Base-by-base conservation (phyloP, 2,329 filamentous ascomycete genomes). In the Venturiaceae sp. region DNA sequence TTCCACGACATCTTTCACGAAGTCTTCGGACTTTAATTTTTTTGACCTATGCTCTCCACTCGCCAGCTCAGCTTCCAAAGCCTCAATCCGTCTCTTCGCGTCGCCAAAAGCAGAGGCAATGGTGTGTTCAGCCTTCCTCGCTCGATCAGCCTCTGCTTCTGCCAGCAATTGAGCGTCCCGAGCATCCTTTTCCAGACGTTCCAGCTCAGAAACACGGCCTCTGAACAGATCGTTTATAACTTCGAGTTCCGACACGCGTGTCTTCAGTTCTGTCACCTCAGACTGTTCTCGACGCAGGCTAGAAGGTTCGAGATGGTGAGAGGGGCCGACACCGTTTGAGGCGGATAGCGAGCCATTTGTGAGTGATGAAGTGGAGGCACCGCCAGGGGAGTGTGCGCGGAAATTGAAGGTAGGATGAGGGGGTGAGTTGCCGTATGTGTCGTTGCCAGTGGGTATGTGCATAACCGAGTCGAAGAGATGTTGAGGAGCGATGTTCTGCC, bases 221-320 rank as follows among this genome's bases (percentile, higher is more conserved):
- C 77, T 75, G 70, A 87, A 88, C 21, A 88, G 73, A 57, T 85
- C 81, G 66, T 85, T 96, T 77, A 99, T 96, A 56, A 99, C 83
- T 70, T 99, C 94, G 26, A 99, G 81, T 72, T 99, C 94, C 65
- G 87, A 94, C 34, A 99, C 92, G 44, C 94, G 86, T 0, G 94
- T 99, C 75, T 95, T 95, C n/a, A 97, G 79, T 55, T 85, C 87
- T 5, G 88, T 88, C 71, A 95, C 96, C 62, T 86, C 83, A 1
- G 87, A 86, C 26, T 95, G 81, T 61, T 88, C 85, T 68, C 96
- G 89, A 70, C 90, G 90, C 3, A 86, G 87, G 68, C 90, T 87
- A 0, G 88, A 83, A 4, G 83, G 78, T 60, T 92, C 88, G 58
- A 85, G 77, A 13, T 57, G 55, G 21, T 53, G 30, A 16, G 52